A percentile compares a stretch with the other conserved stretches of the same genome.
phyloP scores from a whole-genome alignment of 2,329 filamentous ascomycete genomes.

The Xylaria sp. region DNA sequence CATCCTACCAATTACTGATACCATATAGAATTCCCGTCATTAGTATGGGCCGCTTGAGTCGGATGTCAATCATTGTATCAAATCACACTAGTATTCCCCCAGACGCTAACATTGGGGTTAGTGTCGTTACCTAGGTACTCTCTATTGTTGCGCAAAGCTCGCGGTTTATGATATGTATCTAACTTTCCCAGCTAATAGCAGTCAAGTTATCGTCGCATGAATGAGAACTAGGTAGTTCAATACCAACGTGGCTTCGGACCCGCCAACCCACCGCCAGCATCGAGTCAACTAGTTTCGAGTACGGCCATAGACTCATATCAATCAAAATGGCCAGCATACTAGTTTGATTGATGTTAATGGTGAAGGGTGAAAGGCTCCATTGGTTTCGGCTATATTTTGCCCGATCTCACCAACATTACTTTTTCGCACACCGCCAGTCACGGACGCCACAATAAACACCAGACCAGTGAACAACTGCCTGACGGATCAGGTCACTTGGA shows the following conservation, averaged over 20 bases:
- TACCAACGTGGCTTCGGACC: slow-evolving; percentile 23
- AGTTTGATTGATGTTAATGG: slow-evolving; percentile 7
- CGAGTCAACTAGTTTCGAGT: slow-evolving; percentile 6
- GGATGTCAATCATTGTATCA: slow-evolving; percentile 21
- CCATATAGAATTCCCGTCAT: slow-evolving; percentile 33
- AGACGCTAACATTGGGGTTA: slow-evolving; percentile 18
- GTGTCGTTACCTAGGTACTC: slow-evolving; percentile 1
- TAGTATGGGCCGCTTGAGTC: slow-evolving; percentile 20
- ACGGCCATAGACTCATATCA: not conserved
- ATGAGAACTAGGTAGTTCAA: slow-evolving; percentile 12
- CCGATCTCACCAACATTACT: slow-evolving; percentile 14
- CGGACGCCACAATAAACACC: slow-evolving; percentile 13
- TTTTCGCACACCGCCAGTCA: slow-evolving; percentile 34
- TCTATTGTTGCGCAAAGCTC: slow-evolving; percentile 17
- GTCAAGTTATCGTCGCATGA: slow-evolving; percentile 6
- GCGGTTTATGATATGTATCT: slow-evolving; percentile 22
- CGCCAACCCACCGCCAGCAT: slow-evolving; percentile 15
- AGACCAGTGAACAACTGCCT: slow-evolving; percentile 2
- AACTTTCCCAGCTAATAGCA: slow-evolving; percentile 23
- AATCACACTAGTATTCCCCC: slow-evolving; percentile 27
- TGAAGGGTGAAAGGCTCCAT: slow-evolving; percentile 3
- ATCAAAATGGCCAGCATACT: slow-evolving; percentile 9
- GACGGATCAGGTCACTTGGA: not conserved
- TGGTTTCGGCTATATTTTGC: slow-evolving; percentile 20
- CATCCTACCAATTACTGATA: slow-evolving; percentile 39